Base-by-base conservation (phyloP, 176 grass and related monocot genomes). In the Secale cereale region DNA sequence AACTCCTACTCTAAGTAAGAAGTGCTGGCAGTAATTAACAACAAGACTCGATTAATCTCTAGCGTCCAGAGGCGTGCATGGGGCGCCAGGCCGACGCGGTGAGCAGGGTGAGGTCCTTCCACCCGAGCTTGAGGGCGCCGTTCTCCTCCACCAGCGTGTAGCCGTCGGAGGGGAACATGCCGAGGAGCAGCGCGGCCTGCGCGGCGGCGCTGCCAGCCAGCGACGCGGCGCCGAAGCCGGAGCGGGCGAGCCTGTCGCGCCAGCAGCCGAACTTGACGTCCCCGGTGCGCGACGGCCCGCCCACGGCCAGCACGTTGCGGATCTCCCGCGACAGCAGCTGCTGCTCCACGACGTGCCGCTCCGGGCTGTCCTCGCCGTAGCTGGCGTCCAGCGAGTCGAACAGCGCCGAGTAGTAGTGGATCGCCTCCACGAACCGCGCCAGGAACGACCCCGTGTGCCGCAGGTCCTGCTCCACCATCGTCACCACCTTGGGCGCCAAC, bases 381-480 rank as follows among this genome's bases (percentile, higher is more conserved):
- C 96, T 98, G 30, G 93, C 96, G 54, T 94, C 96, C 16, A 98
- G 89, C 12, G 96, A 98, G 81, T 98, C 96, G 79, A 98, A 98
- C 45, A 98, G 79, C 25, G 96, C 96, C 3, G 96, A 98, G 87
- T 98, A 98, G 90, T 98, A 98, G 89, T 98, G 96, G 88, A 98
- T 98, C n/a, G 96, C 96, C 87, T 98, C 96, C 50, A 98, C 96
- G 83, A 98, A 98, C 20, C 93, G 93, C 26, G 87, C 93, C 62
- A 98, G 88, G 88, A 98, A 98, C 15, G 96, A 90, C 11, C 96
- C 96, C 1, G 93, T 92, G 80, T 95, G 96, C 87, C 96, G 93
- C 37, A 98, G 90, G 76, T 98, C 96, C 87, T 98, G 96, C 87
- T 98, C 96, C 61, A 98, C 96, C 91, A 98, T 98, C 48, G 96